Conservation (phyloP, 2,329 filamentous ascomycete species). For the Aphanocladium album region DNA sequence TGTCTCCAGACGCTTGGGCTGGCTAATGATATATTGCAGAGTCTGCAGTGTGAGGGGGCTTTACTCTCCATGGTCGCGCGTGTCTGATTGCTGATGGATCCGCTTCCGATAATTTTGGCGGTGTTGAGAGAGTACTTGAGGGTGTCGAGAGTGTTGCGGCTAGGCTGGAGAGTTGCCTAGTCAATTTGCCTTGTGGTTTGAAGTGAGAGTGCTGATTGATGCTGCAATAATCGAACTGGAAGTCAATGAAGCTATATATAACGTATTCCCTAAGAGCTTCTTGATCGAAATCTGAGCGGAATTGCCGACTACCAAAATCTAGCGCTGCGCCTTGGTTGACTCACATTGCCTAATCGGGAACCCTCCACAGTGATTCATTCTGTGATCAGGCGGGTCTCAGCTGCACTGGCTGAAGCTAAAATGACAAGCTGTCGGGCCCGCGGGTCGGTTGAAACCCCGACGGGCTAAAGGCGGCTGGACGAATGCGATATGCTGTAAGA, state of each 20-base stretch:
- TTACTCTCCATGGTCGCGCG: slow-evolving; percentile 13
- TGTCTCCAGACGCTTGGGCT: slow-evolving; percentile 17
- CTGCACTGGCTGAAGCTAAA: neutral
- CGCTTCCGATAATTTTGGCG: slow-evolving; percentile 5
- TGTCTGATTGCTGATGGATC: neutral
- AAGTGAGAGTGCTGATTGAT: neutral
- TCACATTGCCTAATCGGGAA: slow-evolving; percentile 11
- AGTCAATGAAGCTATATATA: slow-evolving; percentile 5
- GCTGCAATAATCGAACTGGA: neutral
- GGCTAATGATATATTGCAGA: slow-evolving; percentile 18
- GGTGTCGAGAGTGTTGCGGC: neutral
- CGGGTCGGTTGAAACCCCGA: neutral
- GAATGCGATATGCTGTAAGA: too few relatives aligned
- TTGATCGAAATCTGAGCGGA: neutral
- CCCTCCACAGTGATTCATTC: slow-evolving; percentile 9
- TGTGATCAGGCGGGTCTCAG: neutral
- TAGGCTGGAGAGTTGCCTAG: neutral
- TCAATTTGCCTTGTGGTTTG: neutral
- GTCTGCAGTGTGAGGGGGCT: slow-evolving; percentile 18
- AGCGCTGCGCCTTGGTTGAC: neutral
- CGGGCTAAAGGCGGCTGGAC: neutral
- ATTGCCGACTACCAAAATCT: neutral
- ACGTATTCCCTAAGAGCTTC: neutral
- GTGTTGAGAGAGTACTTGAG: neutral
- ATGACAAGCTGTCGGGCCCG: neutral